phyloP scores from a whole-genome alignment of 2,329 filamentous ascomycete species.

The Grosmannia serpens region DNA sequence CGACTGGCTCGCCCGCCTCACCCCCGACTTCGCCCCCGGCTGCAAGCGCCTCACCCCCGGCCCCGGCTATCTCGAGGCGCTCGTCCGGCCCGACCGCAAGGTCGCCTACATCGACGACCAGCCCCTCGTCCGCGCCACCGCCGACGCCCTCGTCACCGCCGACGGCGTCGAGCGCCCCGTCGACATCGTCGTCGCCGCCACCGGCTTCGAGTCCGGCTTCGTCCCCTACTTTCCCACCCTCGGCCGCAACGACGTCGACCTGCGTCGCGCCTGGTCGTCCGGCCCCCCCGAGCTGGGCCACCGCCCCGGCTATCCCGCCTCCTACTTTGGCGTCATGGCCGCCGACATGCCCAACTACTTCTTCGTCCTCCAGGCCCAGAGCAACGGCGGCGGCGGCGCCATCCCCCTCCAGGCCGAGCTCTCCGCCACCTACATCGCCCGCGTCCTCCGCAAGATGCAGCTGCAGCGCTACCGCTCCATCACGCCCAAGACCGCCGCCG shows the following conservation, averaged over 20 bases:
- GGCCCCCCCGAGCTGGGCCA: too few species aligned
- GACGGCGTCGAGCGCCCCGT: slow-evolving; percentile 15
- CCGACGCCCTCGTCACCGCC: slow-evolving; percentile 19
- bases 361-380: slow-evolving; percentile 11
- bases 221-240: slow-evolving; percentile 10
- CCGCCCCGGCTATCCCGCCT: slow-evolving; percentile 5
- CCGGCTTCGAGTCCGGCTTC: slow-evolving; percentile 16
- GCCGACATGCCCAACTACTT: slow-evolving; percentile 4
- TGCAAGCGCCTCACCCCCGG: slow-evolving; percentile 34
- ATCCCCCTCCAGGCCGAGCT: slow-evolving; percentile 13
- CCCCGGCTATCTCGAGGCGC: slow-evolving; percentile 32
- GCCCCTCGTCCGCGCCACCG: too few species aligned
- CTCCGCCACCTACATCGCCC: slow-evolving; percentile 10
- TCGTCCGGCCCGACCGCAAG: too few species aligned
- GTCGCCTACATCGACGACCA: too few species aligned
- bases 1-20: slow-evolving; percentile 29
- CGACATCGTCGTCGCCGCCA: slow-evolving; percentile 22
- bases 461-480: slow-evolving; percentile 11
- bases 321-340: slow-evolving; percentile 2
- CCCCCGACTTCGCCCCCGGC: slow-evolving; percentile 31
- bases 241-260: slow-evolving; percentile 3
- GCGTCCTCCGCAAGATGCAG: slow-evolving; percentile 13
- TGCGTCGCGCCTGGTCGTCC: slow-evolving; percentile 13
- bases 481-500: slow-evolving; percentile 6
- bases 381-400: slow-evolving; percentile 9